phyloP scores from a whole-genome alignment of 495 filamentous ascomycete species.

The Lophiostoma macrostomum region DNA sequence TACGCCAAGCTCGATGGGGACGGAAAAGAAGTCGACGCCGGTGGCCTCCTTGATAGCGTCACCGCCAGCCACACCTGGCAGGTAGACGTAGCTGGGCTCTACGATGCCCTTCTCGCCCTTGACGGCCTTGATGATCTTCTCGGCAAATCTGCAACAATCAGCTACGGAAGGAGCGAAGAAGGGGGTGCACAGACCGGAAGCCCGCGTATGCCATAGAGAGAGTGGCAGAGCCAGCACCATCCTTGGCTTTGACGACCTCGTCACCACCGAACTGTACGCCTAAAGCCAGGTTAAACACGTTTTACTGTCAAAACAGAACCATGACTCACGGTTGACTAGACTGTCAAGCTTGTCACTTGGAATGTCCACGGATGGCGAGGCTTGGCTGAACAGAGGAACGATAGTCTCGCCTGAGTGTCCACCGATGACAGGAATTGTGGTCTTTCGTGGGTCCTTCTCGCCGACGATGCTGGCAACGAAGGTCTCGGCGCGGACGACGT shows the following conservation, averaged over 20 bases:
- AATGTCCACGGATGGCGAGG: constrained; percentile 73
- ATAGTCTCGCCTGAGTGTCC: constrained; percentile 98
- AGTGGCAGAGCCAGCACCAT: constrained; percentile 90
- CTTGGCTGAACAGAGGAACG: constrained; percentile 93
- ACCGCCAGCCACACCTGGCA: constrained; percentile 84
- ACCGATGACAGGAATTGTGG: constrained; percentile 86
- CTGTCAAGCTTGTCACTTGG: constrained; percentile 81
- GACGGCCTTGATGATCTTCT: constrained; percentile 83
- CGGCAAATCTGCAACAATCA: constrained; percentile 68
- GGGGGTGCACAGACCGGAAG: constrained; percentile 61
- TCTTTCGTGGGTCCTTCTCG: constrained; percentile 74
- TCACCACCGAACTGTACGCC: constrained; percentile 97
- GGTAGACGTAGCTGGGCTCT: constrained; percentile 92
- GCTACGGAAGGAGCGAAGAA: constrained; percentile 31
- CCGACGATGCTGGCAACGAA: constrained; percentile 86
- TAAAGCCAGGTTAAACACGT: constrained; percentile 32
- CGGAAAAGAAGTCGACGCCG: constrained; percentile 92
- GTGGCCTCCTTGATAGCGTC: constrained; percentile 75
- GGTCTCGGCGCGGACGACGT: constrained; percentile 96
- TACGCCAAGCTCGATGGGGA: constrained; percentile 92
- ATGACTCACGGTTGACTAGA: constrained; percentile 72
- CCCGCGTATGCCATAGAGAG: constrained; percentile 98
- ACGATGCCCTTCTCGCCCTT: constrained; percentile 88
- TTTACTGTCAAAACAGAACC: neutral
- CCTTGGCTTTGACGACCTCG: constrained; percentile 98